These are phyloP conservation scores for Trichosporon asahii DNA, from an alignment of 1,284 basidiomycete genomes.

Conservation along the genomic window DNA sequence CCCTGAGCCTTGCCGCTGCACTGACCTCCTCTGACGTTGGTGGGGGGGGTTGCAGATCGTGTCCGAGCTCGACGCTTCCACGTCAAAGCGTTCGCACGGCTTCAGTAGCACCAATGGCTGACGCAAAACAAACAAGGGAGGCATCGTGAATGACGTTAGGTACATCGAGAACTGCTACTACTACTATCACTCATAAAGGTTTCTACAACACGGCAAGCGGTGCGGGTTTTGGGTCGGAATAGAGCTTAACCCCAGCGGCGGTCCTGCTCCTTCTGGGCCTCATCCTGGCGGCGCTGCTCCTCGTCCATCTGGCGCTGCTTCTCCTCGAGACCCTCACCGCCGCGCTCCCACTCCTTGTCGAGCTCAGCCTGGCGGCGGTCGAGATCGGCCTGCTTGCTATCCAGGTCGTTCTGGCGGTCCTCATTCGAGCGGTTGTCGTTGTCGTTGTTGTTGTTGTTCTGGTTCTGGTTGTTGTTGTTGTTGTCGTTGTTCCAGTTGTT, in stretches of 20 bases:
- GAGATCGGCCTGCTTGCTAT: slow-evolving; percentile 1
- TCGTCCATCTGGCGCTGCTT: slow-evolving; percentile 10
- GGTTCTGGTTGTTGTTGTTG: slow-evolving; percentile 2
- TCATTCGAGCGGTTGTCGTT: slow-evolving; percentile 8
- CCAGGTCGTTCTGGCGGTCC: slow-evolving; percentile 3
- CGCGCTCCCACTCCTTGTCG: slow-evolving; percentile 9
- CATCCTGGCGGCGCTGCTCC: slow-evolving; percentile 4
- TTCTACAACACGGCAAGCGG: neutral
- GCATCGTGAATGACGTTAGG: neutral
- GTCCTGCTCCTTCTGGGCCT: slow-evolving; percentile 7
- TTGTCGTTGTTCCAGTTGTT: neutral
- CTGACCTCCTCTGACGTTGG: neutral
- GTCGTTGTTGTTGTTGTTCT: slow-evolving; percentile 1
- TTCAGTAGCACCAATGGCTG: neutral
- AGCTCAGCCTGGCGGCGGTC: slow-evolving; percentile 7
- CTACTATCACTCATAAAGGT: neutral
- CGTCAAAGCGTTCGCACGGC: neutral
- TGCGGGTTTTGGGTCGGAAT: neutral
- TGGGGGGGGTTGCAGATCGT: neutral
- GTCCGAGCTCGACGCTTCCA: neutral
- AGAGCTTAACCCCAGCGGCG: neutral
- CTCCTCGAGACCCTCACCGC: slow-evolving; percentile 6
- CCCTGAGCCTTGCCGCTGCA: neutral
- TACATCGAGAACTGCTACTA: neutral
- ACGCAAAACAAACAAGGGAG: neutral